Base-by-base conservation (phyloP, 148 eudicot genomes). In the Tetragonia tetragonoides region DNA sequence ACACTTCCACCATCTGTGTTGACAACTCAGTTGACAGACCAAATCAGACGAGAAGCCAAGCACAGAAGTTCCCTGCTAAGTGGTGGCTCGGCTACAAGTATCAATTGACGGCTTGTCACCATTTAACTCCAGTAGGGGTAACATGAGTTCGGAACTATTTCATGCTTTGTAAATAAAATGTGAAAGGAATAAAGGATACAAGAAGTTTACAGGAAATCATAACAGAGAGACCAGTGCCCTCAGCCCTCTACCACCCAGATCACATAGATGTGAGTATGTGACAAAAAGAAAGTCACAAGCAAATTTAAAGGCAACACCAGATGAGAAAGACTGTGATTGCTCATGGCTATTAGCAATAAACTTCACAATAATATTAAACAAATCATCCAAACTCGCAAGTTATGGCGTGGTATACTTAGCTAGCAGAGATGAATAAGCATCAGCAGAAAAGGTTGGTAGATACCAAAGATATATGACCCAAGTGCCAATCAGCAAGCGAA, bases 401-500 rank as follows among this genome's bases (percentile, higher is more conserved):
- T 23, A 24, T 63, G 60, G 79, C 46, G 44, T 41, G 41, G 28
- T 51, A 51, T 7, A 5, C 42, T 11, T 2, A 66, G n/a, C 34
- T 42, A 11, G 73, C 34, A 39, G 56, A 38, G 37, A 51, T 15
- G 21, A 16, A 57, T 17, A 80, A 16, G 66, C 80, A 81, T 66
- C 44, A 44, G 39, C 10, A 7, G 74, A 47, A 51, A 53, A 56
- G 47, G 16, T 10, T 44, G 74, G 47, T 63, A 75, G 72, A 23
- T 93, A 95, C 99, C 97, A 90, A 77, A 74, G 92, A 87, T 76
- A 95, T 86, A 86, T 91, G 97, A 23, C 99, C 99, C 72, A 87
- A 77, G 82, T 91, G 97, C 99, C 99, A 95, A 84, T 91, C 96
- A 71, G 87, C 86, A 67, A 90, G 83, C 49, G 96, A 93, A 44